Base-by-base conservation (phyloP, 2,329 filamentous ascomycete genomes). In the Claviceps arundinis region DNA sequence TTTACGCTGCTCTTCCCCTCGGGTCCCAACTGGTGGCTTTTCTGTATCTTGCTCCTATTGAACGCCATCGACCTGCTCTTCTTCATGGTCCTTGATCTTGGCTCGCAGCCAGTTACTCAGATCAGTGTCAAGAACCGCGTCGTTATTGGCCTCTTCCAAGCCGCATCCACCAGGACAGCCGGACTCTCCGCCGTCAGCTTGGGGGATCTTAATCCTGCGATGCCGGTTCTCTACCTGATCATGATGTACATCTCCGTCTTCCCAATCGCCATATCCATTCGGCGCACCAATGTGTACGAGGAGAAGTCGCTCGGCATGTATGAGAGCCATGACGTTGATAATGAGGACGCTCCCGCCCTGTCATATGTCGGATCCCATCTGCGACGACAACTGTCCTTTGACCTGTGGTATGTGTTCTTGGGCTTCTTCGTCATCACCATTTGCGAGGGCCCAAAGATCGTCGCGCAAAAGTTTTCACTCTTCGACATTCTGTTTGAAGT, bases 171-270 rank as follows among this genome's bases (percentile, higher is more conserved):
- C 1, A 77, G 93, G 63, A 97, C 93, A 0, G 91, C 93, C 3
- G 91, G 93, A 0, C 95, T 96, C 62, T 77, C 86, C 1, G 87
- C 86, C 34, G 80, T 97, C 59, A 89, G 85, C 63, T 71, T 97
- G 41, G 73, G 85, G 1, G 70, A 78, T 0, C 73, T 98, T 2
- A 90, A 97, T 58, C 90, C 93, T 1, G 93, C 87, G 3, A 88
- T 96, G 53, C 90, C 95, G 61, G 89, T 94, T 14, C 88, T 89
- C 24, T 97, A 96, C 70, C 74, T 97, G 68, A 84, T 97, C 67
- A 97, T 97, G 93, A 97, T 97, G 93, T 97, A 97, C 68, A 95
- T 97, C 56, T 95, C 90, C 53, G 87, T 96, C 54, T 95, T 95
- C 60, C 91, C 91, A 5, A 95, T 97, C 60, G 91, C 93, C 64